Conservation (phyloP, 2,329 filamentous ascomycete species). For the Fusarium temperatum region DNA sequence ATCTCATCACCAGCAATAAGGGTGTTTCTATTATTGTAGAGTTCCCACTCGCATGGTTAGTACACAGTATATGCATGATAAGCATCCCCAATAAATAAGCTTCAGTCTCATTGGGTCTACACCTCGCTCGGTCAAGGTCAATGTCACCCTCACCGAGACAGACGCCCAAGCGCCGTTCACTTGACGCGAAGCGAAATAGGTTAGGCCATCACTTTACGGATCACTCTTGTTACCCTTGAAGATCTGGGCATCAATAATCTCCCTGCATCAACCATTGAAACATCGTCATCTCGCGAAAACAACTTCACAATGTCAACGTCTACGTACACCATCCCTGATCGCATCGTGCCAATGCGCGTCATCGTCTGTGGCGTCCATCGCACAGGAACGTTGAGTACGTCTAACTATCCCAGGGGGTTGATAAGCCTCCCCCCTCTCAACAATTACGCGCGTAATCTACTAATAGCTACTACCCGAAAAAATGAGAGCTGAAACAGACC, state of each 20-base stretch:
- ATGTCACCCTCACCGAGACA: slow-evolving; percentile 6
- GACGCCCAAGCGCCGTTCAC: slow-evolving; percentile 8
- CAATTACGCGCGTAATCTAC: not conserved
- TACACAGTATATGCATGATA: too few species aligned
- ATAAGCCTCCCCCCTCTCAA: not conserved
- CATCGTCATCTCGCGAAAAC: slow-evolving; percentile 13
- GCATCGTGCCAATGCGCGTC: slow-evolving; percentile 52
- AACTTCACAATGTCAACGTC: slow-evolving; percentile 24
- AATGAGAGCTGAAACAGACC: slow-evolving; percentile 12
- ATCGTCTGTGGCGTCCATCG: slow-evolving; percentile 52
- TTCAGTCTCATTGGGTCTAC: slow-evolving; percentile 5
- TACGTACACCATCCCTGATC: slow-evolving; percentile 28
- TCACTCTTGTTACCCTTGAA: not conserved
- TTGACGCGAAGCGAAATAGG: slow-evolving; percentile 20
- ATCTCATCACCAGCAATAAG: not conserved
- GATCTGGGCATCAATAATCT: slow-evolving; percentile 23
- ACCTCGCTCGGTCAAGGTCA: slow-evolving; percentile 4
- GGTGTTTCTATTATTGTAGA: slow-evolving; percentile 15
- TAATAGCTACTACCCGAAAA: not conserved
- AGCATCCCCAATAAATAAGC: not conserved
- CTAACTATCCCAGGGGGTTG: not conserved
- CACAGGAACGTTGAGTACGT: slow-evolving; percentile 51
- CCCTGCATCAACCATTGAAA: slow-evolving; percentile 4
- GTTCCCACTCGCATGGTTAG: not conserved
- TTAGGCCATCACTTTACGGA: slow-evolving; percentile 8